Evolutionary conservation across 192 early-diverging fungal species (phyloP).

Genomic region (Polychytrium aggregatum): DNA sequence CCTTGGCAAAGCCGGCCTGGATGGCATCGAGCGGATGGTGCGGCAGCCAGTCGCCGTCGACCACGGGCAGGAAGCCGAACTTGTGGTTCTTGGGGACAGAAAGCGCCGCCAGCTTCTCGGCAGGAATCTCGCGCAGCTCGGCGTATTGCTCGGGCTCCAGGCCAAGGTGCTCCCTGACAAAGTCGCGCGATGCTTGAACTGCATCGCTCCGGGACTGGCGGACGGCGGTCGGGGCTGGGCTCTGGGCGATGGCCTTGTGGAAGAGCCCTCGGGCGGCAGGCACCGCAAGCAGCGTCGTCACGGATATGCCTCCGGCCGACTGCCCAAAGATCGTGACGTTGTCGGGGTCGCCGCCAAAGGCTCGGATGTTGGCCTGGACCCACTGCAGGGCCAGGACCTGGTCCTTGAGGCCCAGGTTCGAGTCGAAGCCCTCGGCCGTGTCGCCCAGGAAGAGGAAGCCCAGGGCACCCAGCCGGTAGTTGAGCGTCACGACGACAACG

Average conservation of each 20-base stretch:
- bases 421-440: slow-evolving; percentile 4
- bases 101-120: background rate
- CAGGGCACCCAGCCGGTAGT: slow-evolving; percentile 46
- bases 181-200: no score
- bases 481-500: slow-evolving; percentile 35
- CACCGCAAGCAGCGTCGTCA: slow-evolving; percentile 1
- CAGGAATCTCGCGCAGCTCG: background rate
- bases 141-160: no score
- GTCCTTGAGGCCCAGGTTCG: slow-evolving; percentile 41
- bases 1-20: background rate
- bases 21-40: background rate
- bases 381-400: slow-evolving; percentile 43
- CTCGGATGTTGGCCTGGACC: slow-evolving; percentile 41
- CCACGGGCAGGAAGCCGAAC: background rate
- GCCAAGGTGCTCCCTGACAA: no score
- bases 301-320: slow-evolving; percentile 31
- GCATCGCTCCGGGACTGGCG: no score
- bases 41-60: slow-evolving; percentile 1
- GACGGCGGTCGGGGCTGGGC: background rate
- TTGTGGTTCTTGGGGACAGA: background rate
- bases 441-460: slow-evolving; percentile 31
- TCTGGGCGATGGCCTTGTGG: slow-evolving; percentile 2
- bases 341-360: slow-evolving; percentile 46
- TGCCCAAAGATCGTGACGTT: slow-evolving; percentile 41
- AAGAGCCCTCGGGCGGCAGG: slow-evolving; percentile 3